Conservation (phyloP, 2,329 filamentous ascomycete species). For the Hortaea werneckii region DNA sequence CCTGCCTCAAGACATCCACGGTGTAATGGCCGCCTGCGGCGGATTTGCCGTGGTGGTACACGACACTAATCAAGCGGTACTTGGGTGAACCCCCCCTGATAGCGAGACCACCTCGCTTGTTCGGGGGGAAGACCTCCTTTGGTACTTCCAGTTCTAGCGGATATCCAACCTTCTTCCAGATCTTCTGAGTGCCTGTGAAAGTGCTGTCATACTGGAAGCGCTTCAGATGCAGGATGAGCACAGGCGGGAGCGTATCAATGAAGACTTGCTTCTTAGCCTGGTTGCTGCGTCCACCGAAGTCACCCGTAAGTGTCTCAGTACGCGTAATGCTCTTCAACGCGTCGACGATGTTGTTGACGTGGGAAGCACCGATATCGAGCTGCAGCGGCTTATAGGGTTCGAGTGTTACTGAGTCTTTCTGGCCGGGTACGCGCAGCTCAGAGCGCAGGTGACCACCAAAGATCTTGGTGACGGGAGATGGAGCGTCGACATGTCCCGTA, state of each 20-base stretch:
- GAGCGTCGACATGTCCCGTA: conserved; percentile 47
- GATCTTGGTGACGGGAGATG: conserved; percentile 80
- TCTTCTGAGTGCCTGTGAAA: conserved; percentile 76
- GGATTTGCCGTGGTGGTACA: conserved; percentile 97
- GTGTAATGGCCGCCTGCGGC: conserved; percentile 95
- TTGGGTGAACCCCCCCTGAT: conserved; percentile 62
- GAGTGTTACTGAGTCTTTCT: conserved; percentile 82
- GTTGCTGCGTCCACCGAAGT: conserved; percentile 70
- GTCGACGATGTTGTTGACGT: conserved; percentile 85
- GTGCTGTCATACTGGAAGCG: conserved; percentile 91
- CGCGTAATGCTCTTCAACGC: conserved; percentile 76
- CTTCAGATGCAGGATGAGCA: conserved; percentile 90
- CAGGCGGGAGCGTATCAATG: conserved; percentile 81
- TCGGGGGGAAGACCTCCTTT: conserved; percentile 72
- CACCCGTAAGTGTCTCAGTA: conserved; percentile 73
- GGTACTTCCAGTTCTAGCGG: conserved; percentile 91
- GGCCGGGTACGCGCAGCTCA: conserved; percentile 74
- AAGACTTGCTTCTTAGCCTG: conserved; percentile 85
- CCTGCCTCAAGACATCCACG: conserved; percentile 89
- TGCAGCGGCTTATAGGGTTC: conserved; percentile 93
- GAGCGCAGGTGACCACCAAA: conserved; percentile 88
- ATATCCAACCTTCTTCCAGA: conserved; percentile 97
- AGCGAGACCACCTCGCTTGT: conserved; percentile 56
- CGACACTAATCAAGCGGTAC: conserved; percentile 78
- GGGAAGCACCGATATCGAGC: conserved; percentile 79